Percentiles rank a stretch among this genome's conserved stretches.
Evolutionary conservation across 176 grass and related monocot species (phyloP).

Genomic region (Ensete glaucum): DNA sequence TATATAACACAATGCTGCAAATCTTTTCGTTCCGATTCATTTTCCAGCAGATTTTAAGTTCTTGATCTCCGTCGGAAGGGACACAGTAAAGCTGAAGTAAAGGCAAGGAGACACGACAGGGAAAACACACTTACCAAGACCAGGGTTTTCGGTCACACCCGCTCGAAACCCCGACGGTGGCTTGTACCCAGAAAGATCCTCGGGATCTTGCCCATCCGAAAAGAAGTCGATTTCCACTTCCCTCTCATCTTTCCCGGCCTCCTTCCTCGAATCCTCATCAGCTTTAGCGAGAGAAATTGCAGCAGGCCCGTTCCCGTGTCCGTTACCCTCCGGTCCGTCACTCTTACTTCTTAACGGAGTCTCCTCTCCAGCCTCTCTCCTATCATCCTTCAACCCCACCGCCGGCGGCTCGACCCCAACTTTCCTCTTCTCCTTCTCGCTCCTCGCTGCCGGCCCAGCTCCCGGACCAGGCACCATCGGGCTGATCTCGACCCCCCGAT

Average conservation of each 20-base stretch:
- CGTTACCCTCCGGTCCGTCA: constrained; percentile 22
- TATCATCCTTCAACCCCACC: constrained; percentile 23
- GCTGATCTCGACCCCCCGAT: neutral
- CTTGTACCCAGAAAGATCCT: constrained; percentile 18
- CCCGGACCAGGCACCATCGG: neutral
- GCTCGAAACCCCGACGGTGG: constrained; percentile 40
- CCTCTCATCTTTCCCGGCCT: constrained; percentile 31
- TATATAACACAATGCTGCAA: neutral
- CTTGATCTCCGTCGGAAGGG: neutral
- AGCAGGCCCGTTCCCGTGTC: constrained; percentile 39
- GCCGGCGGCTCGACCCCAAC: neutral
- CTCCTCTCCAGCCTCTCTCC: neutral
- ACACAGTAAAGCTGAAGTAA: too few relatives aligned
- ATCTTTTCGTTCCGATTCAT: neutral
- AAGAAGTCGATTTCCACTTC: constrained; percentile 28
- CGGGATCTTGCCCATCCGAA: constrained; percentile 23
- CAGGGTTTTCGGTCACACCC: constrained; percentile 64
- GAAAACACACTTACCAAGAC: constrained; percentile 48
- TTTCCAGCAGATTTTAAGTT: neutral
- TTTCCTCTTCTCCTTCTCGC: constrained; percentile 28
- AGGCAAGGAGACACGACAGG: neutral
- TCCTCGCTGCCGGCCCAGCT: constrained; percentile 11
- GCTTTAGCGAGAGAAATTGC: constrained; percentile 27
- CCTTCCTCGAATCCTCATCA: constrained; percentile 40
- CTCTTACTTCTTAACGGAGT: constrained; percentile 26